A percentile compares a stretch with the other conserved stretches of the same genome.
phyloP scores from a whole-genome alignment of 192 early-diverging fungal species.

The Coemansia sp. region DNA sequence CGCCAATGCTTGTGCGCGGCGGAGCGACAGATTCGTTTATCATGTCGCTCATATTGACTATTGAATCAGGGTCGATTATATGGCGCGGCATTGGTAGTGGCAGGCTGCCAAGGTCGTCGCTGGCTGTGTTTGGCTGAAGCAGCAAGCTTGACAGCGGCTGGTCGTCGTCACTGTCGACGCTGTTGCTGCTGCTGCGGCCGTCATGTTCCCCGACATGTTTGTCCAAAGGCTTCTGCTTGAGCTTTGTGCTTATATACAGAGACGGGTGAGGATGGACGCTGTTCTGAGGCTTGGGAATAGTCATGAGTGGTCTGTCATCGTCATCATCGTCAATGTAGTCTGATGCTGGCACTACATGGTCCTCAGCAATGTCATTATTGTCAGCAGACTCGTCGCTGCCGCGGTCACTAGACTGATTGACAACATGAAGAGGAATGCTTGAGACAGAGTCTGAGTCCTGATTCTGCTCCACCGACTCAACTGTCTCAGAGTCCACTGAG shows the following conservation, averaged over 20 bases:
- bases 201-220: slow-evolving; percentile 9
- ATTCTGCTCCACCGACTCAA: neutral
- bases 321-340: slow-evolving; percentile 6
- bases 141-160: slow-evolving; percentile 47
- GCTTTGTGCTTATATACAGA: slow-evolving; percentile 23
- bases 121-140: slow-evolving; percentile 16
- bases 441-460: slow-evolving; percentile 4
- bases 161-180: slow-evolving; percentile 40
- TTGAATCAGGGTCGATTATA: slow-evolving; percentile 36
- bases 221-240: slow-evolving; percentile 1
- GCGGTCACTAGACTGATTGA: slow-evolving; percentile 18
- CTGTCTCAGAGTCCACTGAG: neutral
- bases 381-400: slow-evolving; percentile 19
- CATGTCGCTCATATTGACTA: slow-evolving; percentile 36
- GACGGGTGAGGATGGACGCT: neutral
- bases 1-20: slow-evolving; percentile 30
- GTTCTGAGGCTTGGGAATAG: slow-evolving; percentile 16
- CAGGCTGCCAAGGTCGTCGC: slow-evolving; percentile 39
- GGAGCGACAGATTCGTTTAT: slow-evolving; percentile 24
- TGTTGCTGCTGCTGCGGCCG: slow-evolving; percentile 23
- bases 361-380: slow-evolving; percentile 3
- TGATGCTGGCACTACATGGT: slow-evolving; percentile 12
- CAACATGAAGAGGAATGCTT: slow-evolving; percentile 26
- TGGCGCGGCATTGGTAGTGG: slow-evolving; percentile 46
- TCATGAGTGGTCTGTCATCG: slow-evolving; percentile 37